Evolutionary conservation across 306 rosid species (phyloP).

Genomic region (Vachellia collinsii): DNA sequence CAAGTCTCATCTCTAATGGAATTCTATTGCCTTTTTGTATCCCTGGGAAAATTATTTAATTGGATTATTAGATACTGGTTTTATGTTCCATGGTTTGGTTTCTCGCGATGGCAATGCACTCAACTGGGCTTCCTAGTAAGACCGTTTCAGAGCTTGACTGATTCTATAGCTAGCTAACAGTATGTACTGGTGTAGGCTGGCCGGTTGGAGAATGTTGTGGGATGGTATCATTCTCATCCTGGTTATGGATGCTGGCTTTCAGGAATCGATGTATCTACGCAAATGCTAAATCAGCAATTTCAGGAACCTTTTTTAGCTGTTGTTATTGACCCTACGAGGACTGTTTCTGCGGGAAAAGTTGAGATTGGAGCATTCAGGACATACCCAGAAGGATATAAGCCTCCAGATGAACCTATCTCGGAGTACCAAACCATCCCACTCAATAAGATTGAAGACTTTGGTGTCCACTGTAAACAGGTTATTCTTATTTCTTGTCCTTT

Average conservation of each 20-base stretch:
- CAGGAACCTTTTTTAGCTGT: constrained; percentile 97
- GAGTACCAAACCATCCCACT: constrained; percentile 97
- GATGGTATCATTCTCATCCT: constrained; percentile 99
- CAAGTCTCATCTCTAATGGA: neutral
- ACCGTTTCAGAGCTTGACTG: neutral
- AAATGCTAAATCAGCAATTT: constrained; percentile 89
- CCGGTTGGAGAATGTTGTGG: constrained; percentile 90
- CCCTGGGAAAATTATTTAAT: neutral
- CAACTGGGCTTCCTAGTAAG: constrained; percentile 2
- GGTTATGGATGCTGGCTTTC: constrained; percentile 99
- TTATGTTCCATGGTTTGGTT: neutral
- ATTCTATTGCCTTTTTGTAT: neutral
- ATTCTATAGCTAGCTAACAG: constrained; percentile 11
- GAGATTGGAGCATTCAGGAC: constrained; percentile 99
- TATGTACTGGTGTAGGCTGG: constrained; percentile 65
- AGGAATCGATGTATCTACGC: constrained; percentile 95
- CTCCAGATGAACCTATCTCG: constrained; percentile 89
- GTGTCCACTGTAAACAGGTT: constrained; percentile 98
- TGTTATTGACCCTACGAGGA: constrained; percentile 92
- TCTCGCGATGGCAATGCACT: neutral
- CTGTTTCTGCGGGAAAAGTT: constrained; percentile 96
- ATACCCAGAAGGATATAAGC: constrained; percentile 93
- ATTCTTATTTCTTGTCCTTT: constrained; percentile 15
- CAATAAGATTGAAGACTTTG: constrained; percentile 95
- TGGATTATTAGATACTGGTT: neutral